A percentile compares a stretch with the other conserved stretches of the same genome.
Evolutionary conservation across 345 rosid genomes (phyloP).

Genomic region (Cochlearia excelsa): DNA sequence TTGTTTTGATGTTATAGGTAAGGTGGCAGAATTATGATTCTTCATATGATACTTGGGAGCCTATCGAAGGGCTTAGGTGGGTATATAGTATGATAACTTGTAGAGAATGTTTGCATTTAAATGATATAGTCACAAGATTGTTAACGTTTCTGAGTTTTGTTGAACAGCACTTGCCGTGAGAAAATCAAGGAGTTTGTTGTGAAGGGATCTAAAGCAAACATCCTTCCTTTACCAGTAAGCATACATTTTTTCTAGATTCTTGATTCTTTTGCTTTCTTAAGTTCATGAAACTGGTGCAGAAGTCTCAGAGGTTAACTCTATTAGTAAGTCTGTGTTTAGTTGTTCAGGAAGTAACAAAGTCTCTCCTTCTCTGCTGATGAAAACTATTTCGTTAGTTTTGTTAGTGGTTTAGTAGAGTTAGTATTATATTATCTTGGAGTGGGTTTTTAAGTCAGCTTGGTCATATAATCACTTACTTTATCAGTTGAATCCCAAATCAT

Average conservation of each 20-base stretch:
- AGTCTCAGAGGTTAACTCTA: not conserved
- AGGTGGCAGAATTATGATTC: constrained; percentile 61
- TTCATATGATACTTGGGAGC: constrained; percentile 65
- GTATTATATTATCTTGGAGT: not conserved
- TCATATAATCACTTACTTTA: constrained; percentile 4
- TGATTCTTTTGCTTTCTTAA: constrained; percentile 3
- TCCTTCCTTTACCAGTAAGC: constrained; percentile 66
- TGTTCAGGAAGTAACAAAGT: not conserved
- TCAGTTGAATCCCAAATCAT: not conserved
- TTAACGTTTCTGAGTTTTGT: not conserved
- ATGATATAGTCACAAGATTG: not conserved
- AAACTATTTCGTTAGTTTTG: not conserved
- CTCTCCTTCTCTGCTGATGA: not conserved
- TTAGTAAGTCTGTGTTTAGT: not conserved
- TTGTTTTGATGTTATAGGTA: constrained; percentile 40
- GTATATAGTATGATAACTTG: not conserved
- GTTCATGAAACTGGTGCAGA: not conserved
- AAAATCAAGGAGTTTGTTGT: constrained; percentile 51
- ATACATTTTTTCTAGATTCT: not conserved
- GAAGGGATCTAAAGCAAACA: constrained; percentile 41
- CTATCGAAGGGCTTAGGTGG: constrained; percentile 55
- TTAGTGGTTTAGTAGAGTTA: not conserved
- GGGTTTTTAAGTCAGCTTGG: not conserved
- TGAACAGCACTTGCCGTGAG: constrained; percentile 45
- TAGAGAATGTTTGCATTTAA: not conserved